phyloP scores from a whole-genome alignment of 2,329 filamentous ascomycete genomes.

The Ceratocystis alfenasii region DNA sequence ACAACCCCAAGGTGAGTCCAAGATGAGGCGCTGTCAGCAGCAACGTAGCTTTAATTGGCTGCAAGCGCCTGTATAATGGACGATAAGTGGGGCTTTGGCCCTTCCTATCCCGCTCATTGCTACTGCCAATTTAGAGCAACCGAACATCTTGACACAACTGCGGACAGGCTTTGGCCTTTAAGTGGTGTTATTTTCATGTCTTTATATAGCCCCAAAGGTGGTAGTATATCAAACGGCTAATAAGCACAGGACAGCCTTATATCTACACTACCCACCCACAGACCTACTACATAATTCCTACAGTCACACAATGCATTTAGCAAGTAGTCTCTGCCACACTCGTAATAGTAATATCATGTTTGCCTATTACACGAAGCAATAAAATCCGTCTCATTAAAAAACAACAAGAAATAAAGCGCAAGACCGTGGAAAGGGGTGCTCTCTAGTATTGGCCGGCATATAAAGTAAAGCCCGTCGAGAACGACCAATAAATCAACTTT shows the following conservation, averaged over 20 bases:
- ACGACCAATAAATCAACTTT: slow-evolving; percentile 55
- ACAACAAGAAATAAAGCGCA: slow-evolving; percentile 18
- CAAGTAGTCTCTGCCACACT: neutral
- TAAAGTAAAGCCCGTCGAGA: slow-evolving; percentile 8
- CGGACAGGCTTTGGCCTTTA: neutral
- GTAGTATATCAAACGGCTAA: no score
- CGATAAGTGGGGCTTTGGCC: neutral
- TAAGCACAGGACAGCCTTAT: no score
- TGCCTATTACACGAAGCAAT: slow-evolving; percentile 10
- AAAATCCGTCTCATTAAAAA: slow-evolving; percentile 2
- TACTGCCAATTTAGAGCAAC: neutral
- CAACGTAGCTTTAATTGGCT: neutral
- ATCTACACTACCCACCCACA: no score
- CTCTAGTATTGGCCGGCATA: slow-evolving; percentile 9
- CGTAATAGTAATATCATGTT: slow-evolving; percentile 3
- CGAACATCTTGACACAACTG: neutral
- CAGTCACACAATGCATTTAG: neutral
- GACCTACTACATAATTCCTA: neutral
- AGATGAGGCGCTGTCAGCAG: neutral
- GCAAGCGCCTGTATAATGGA: neutral
- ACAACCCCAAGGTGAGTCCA: neutral
- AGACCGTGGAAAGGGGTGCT: slow-evolving; percentile 18
- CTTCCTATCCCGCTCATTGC: neutral
- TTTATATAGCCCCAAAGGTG: neutral
- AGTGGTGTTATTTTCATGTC: neutral